Evolutionary conservation across 2,329 filamentous ascomycete genomes (phyloP), one percentile per base, ranked within the genome.

Genomic region (Penicillium sp.): DNA sequence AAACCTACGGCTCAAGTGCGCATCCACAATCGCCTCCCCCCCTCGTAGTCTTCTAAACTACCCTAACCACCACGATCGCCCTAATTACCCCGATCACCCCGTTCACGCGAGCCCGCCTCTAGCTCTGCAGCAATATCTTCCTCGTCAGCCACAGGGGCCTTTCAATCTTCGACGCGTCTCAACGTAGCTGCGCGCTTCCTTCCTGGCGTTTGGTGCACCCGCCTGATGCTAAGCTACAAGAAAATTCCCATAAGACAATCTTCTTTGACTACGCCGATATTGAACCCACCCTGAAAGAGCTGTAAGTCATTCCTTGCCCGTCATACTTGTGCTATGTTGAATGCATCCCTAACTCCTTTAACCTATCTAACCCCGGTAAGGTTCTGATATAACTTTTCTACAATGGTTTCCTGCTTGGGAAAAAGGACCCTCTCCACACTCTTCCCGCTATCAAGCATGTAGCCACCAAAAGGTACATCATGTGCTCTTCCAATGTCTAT

Each of bases 211-310:
- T 79, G 75, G 75, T 72, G 75, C 49, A 77, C 77, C 60, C 75
- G 77, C 53, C 64, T 79, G 21, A 72, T 79, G 68, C 75, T 79
- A 19, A 78, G 78, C 60, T 79, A 77, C 52, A 79, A 79, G 63
- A 48, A 67, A 1, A 72, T 79, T 68, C 75, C 19, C 78, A 78
- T 62, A 68, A 49, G 41, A 78, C 75, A 8, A 48, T 76, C 53
- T 79, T 77, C 51, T 69, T 79, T 27, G 75, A 78, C 54, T 77
- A 78, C 53, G 73, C 71, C 1, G 76, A 79, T 47, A 78, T 79
- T 59, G 74, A 76, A 58, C 70, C 73, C 3, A 77, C 74, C 2
- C 61, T 79, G n/a, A 73, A 75, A 67, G 68, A 48, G 27, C 67
- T 77, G 75, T 78, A 48, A 68, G 73, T 68, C 33, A 1, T 48